These are phyloP conservation scores for Penicillium verhagenii DNA, from an alignment of 495 filamentous ascomycete species.

Conservation along the genomic window DNA sequence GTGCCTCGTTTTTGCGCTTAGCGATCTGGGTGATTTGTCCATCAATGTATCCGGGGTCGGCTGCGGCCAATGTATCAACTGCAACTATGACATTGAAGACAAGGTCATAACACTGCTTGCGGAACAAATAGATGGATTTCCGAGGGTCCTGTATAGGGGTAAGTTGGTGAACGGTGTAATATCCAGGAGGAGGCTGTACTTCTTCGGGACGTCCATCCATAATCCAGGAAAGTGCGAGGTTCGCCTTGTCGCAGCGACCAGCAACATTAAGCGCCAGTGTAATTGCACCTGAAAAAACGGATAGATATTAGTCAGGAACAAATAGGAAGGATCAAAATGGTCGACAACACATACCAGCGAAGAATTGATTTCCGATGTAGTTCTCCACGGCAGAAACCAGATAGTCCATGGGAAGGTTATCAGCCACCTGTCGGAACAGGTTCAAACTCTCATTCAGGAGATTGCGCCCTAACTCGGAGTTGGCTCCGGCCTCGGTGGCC, in stretches of 20 bases:
- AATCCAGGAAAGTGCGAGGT: conserved; percentile 74
- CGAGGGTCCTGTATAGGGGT: conserved; percentile 59
- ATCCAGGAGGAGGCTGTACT: conserved; percentile 29
- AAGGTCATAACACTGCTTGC: conserved; percentile 79
- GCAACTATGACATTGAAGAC: conserved; percentile 73
- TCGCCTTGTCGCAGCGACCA: conserved; percentile 76
- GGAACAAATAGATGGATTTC: conserved; percentile 59
- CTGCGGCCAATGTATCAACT: conserved; percentile 66
- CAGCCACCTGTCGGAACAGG: conserved; percentile 84
- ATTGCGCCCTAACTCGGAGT: conserved; percentile 73
- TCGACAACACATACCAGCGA: conserved; percentile 52
- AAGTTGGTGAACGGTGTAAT: conserved; percentile 6
- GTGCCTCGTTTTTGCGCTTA: conserved; percentile 81
- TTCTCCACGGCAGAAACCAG: conserved; percentile 73
- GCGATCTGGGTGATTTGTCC: conserved; percentile 71
- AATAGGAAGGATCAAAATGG: neutral
- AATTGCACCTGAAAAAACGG: conserved; percentile 68
- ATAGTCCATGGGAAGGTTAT: conserved; percentile 75
- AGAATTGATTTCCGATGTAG: conserved; percentile 80
- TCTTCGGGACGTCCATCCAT: conserved; percentile 57
- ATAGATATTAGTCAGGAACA: conserved; percentile 6
- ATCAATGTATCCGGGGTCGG: conserved; percentile 69
- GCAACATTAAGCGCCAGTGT: conserved; percentile 81
- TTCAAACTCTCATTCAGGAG: conserved; percentile 84
- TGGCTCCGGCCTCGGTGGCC: conserved; percentile 72